Base-by-base conservation (phyloP, 2,329 filamentous ascomycete genomes). In the Hymenoscyphus albidus region DNA sequence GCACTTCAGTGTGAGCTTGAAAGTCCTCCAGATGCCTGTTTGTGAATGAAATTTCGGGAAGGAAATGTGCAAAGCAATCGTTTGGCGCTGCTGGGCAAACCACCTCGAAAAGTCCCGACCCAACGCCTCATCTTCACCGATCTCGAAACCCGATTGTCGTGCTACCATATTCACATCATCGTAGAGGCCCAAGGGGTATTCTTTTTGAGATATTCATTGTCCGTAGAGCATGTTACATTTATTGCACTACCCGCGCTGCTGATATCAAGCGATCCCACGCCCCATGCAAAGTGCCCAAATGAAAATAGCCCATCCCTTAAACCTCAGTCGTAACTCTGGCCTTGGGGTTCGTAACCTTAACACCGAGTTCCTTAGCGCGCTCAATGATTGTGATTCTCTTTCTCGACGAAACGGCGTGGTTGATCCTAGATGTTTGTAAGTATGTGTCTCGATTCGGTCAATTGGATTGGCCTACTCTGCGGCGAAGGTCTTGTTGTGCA, bases 281-380 rank as follows among this genome's bases (percentile, higher is more conserved):
- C 70, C 74, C 71, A 72, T 73, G 71, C 72, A 72, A 75, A 68
- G 68, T 67, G 61, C 70, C 70, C 70, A 74, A 74, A 74, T 64
- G 64, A 68, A 71, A 72, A 71, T 62, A 55, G 51, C 61, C 63
- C 68, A 72, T 42, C 66, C 59, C 65, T 86, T 88, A 90, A 77
- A 89, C 85, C 88, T 99, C 95, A 76, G 93, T 97, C 77, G 94
- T 97, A 81, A 99, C 90, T 88, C 94, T 96, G 79, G 93, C 95
- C 91, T 97, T 97, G 83, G 92, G 82, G 88, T 99, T 99, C 80
- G 95, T 99, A 81, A 99, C 94, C 91, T 99, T 99, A 81, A 99
- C 95, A 79, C 93, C 92, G 78, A 99, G 85, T 83, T 96, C 90
- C 91, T 98, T 98, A 73, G 95, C 95, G 81, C 94, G 91, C 78